Evolutionary conservation across 1,284 basidiomycete species (phyloP).

Genomic region (Cutaneotrichosporon dermatis): DNA sequence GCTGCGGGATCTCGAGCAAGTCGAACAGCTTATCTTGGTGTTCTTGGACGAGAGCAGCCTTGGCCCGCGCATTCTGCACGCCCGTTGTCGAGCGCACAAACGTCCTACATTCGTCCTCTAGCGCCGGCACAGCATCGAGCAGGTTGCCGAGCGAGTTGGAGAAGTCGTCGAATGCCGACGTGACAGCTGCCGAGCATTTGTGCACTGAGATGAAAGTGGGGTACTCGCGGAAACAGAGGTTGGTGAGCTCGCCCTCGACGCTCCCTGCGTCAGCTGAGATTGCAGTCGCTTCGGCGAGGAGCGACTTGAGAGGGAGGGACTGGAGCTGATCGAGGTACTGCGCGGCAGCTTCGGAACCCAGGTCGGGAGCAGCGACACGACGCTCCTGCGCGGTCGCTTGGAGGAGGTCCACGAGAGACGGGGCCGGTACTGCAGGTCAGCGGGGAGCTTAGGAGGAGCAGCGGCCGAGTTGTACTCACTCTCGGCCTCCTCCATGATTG

Average conservation of each 20-base stretch:
- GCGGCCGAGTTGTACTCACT: slow-evolving; percentile 4
- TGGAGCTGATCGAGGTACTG: slow-evolving; percentile 56
- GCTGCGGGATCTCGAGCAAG: slow-evolving; percentile 77
- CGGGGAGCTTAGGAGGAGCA: background rate
- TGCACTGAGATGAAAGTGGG: slow-evolving; percentile 81
- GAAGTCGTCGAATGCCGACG: slow-evolving; percentile 63
- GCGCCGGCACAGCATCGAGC: slow-evolving; percentile 61
- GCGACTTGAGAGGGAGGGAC: slow-evolving; percentile 60
- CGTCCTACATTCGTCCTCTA: slow-evolving; percentile 63
- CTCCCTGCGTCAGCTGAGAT: slow-evolving; percentile 76
- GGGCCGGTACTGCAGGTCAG: slow-evolving; percentile 16
- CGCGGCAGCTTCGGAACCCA: slow-evolving; percentile 19
- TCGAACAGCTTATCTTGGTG: slow-evolving; percentile 87
- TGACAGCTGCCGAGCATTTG: slow-evolving; percentile 55
- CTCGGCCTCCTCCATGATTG: slow-evolving; percentile 24
- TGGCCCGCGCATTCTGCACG: slow-evolving; percentile 62
- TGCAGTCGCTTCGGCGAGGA: slow-evolving; percentile 64
- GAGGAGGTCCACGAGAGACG: slow-evolving; percentile 36
- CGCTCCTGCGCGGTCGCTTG: slow-evolving; percentile 14
- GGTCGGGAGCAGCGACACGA: slow-evolving; percentile 18
- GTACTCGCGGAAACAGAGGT: slow-evolving; percentile 81
- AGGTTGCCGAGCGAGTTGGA: slow-evolving; percentile 61
- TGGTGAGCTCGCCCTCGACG: slow-evolving; percentile 77
- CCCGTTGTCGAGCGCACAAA: slow-evolving; percentile 60
- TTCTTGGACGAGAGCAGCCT: slow-evolving; percentile 74